phyloP scores from a whole-genome alignment of 192 early-diverging fungal genomes.

The Dissophora ornata region DNA sequence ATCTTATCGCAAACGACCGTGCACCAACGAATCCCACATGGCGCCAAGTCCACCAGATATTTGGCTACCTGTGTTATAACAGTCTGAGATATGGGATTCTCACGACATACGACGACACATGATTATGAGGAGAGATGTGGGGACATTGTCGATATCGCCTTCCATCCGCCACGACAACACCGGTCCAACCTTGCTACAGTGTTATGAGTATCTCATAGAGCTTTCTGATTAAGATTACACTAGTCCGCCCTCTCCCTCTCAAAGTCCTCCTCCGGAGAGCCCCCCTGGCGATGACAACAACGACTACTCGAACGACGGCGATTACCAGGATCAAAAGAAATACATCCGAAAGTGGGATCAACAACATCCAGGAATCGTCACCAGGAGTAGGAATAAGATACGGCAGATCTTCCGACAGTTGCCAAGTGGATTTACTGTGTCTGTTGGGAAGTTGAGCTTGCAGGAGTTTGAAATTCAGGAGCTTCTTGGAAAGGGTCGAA shows the following conservation, averaged over 20 bases:
- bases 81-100: constrained; percentile 11
- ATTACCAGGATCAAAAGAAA: constrained; percentile 9
- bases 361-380: constrained; percentile 7
- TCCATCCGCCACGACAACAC: constrained; percentile 12
- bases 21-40: constrained; percentile 19
- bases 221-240: constrained; percentile 17
- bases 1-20: constrained; percentile 7
- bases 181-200: constrained; percentile 8
- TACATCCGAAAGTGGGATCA: not conserved
- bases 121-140: constrained; percentile 32
- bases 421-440: no score
- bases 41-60: constrained; percentile 29
- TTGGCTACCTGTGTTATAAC: constrained; percentile 18
- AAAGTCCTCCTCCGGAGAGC: constrained; percentile 13
- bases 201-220: constrained; percentile 8
- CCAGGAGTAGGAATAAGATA: constrained; percentile 16
- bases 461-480: no score
- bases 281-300: constrained; percentile 6
- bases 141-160: constrained; percentile 17
- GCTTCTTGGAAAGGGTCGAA: no score
- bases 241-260: constrained; percentile 13
- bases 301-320: constrained; percentile 14
- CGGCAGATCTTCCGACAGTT: not conserved
- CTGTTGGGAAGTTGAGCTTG: no score
- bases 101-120: constrained; percentile 12